Base-by-base conservation (phyloP, 306 rosid genomes). In the Bauhinia variegata region DNA sequence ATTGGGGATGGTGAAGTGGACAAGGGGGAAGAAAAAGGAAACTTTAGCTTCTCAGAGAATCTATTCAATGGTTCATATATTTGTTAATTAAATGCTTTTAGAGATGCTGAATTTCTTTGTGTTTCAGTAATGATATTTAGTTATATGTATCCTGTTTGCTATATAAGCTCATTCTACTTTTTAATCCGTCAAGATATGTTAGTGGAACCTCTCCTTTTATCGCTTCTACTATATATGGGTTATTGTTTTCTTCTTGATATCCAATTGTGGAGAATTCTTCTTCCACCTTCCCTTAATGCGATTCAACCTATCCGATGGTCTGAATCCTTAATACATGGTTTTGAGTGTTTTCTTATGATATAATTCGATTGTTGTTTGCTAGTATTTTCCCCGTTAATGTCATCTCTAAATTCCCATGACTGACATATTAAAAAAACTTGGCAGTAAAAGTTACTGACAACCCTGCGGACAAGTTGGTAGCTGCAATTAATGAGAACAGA, bases 401-500 rank as follows among this genome's bases (percentile, higher is more conserved):
- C 54, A 32, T 16, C 13, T 62, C 34, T 33, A 49, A 71, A 23
- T 41, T 59, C 43, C 19, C 64, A 52, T 31, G 42, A 57, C 16
- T 75, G 61, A 41, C 67, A 53, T 39, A 33, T 79, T 41, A 63
- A 58, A 46, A 38, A 61, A 68, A 52, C 19, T 53, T 48, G 69
- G 79, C 82, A 81, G 85, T 15, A 30, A 81, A 77, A 47, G 50
- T 81, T 46, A 69, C 80, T 54, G 38, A 73, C 49, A 81, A 77
- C 71, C 82, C 85, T 46, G 85, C 85, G 5, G 85, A 81, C 80
- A 81, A 77, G 58, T 30, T 41, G 9, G 9, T 36, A 28, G 10
- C 33, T 41, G 23, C 17, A 14, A 1, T 13, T 67, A 81, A 81
- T 8, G 77, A 73, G 34, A 77, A 81, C 77, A 68, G 85, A 64